These are phyloP conservation scores for Dendrobium huoshanense DNA, from an alignment of 106 monocot genomes.

Conservation along the genomic window DNA sequence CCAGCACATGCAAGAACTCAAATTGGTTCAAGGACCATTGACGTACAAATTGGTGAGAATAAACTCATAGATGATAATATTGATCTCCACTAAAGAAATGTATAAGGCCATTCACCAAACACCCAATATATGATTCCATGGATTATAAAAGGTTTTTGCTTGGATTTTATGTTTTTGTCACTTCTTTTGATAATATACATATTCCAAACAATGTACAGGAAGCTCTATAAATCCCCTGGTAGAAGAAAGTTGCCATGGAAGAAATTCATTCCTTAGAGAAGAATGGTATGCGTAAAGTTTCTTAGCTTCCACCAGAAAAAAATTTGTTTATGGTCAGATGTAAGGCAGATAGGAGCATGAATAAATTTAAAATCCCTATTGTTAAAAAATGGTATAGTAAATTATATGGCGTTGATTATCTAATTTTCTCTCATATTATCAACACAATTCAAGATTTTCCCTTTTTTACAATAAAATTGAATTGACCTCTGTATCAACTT, in stretches of 20 bases:
- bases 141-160: background rate
- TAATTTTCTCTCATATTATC: background rate
- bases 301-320: too few relatives aligned
- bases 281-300: background rate
- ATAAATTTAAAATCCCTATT: background rate
- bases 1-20: too few relatives aligned
- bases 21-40: too few relatives aligned
- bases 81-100: background rate
- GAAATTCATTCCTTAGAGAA: background rate
- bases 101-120: background rate
- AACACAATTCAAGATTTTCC: constrained; percentile 1
- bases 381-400: background rate
- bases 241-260: background rate
- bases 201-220: constrained; percentile 1
- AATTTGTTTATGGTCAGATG: background rate
- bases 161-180: background rate
- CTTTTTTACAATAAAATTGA: background rate
- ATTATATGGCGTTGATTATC: constrained; percentile 1
- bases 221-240: background rate
- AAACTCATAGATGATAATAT: too few relatives aligned
- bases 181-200: background rate
- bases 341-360: background rate
- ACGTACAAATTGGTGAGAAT: too few relatives aligned
- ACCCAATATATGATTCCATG: background rate
- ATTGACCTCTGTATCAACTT: background rate